Conservation (phyloP, 2,329 filamentous ascomycete species). For the Botrytis pseudocinerea region DNA sequence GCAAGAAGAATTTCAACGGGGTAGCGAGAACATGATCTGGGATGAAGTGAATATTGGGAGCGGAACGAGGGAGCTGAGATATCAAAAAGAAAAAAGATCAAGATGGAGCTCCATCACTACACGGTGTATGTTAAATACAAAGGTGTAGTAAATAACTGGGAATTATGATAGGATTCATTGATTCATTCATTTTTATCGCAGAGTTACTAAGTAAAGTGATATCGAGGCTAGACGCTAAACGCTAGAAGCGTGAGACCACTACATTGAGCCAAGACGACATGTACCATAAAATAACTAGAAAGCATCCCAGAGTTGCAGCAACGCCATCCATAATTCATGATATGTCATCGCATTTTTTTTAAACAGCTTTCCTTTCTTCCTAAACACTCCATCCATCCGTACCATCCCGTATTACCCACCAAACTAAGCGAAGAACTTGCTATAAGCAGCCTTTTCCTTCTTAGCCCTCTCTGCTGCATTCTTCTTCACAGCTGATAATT, state of each 20-base stretch:
- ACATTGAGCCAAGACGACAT: background rate
- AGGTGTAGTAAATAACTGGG: background rate
- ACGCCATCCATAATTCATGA: constrained; percentile 12
- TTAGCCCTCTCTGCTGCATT: constrained; percentile 69
- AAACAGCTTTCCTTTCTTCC: background rate
- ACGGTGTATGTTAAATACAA: background rate
- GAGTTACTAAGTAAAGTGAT: constrained; percentile 3
- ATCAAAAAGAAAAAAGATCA: background rate
- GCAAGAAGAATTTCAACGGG: background rate
- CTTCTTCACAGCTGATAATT: constrained; percentile 78
- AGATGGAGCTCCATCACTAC: background rate
- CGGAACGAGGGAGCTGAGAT: background rate
- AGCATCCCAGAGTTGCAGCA: background rate
- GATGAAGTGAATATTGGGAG: background rate
- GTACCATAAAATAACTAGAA: constrained; percentile 7
- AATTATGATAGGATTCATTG: background rate
- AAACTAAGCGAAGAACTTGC: constrained; percentile 74
- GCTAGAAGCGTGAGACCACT: background rate
- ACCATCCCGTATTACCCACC: background rate
- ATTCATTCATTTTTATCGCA: background rate
- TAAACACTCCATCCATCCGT: background rate
- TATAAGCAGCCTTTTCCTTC: constrained; percentile 90
- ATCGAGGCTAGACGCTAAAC: constrained; percentile 8
- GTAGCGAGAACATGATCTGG: background rate
- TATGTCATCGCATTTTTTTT: constrained; percentile 6